Base-by-base conservation (phyloP, 2,329 filamentous ascomycete species). In the Xylaria sp. region DNA sequence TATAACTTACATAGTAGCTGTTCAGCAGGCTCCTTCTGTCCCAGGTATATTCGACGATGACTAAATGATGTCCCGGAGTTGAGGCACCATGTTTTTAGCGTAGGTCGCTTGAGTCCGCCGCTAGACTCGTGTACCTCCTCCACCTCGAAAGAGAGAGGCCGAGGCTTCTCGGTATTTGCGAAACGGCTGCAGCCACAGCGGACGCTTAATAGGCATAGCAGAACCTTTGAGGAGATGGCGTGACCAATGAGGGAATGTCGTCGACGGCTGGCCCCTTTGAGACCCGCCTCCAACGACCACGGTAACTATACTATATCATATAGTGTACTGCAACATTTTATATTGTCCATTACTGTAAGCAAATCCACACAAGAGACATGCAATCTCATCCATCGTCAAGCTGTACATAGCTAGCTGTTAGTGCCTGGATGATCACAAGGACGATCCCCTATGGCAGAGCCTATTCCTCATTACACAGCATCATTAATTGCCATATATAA, bases 241-340 rank as follows among this genome's bases (percentile, higher is more conserved):
- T 20, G 48, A 55, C 69, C 68, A 70, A 72, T 70, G 44, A 70
- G 25, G 54, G 7, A 34, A 34, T 12, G 68, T 68, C 69, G 55
- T 68, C 15, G 28, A 41, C 12, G 18, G 61, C 34, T 59, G 44
- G 69, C 71, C 71, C 70, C 70, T 69, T 73, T 76, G 73, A 76
- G 75, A 76, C 74, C 64, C 62, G 70, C 70, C 70, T 69, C 23
- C 13, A 41, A 57, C 25, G 37, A 32, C 2, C 18, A 54, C 25
- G 15, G 7, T 46, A 18, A 13, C 41, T 46, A 46, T 46, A 46
- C 41, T 46, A 46, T 46, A 37, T 37, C 10, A 37, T 37, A 37
- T 15, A 46, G 15, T 18, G 6, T 54, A 52, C 50, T 23, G n/a
- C 10, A 15, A 18, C 28, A 18, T 2, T 13, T 13, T 34, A 18